Percentiles rank a stretch among this genome's conserved stretches.
Evolutionary conservation across 2,329 filamentous ascomycete genomes (phyloP).

Genomic region (Tolypocladium tropicale): DNA sequence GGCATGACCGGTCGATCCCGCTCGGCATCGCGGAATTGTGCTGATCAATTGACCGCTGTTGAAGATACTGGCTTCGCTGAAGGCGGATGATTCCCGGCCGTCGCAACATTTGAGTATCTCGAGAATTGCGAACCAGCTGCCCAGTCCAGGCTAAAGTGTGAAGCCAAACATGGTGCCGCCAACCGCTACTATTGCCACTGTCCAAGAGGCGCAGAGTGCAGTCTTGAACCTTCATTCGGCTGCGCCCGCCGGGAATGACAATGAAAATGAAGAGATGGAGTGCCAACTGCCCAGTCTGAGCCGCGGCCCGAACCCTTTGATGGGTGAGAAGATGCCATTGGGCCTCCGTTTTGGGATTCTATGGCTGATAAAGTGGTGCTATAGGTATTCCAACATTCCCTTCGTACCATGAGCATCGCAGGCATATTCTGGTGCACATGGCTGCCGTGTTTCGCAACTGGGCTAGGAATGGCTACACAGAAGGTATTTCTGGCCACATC

Average conservation of each 20-base stretch:
- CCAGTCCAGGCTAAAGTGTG: background rate
- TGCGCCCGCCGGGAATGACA: background rate
- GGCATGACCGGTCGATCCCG: background rate
- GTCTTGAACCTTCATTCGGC: constrained; percentile 3
- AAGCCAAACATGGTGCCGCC: constrained; percentile 5
- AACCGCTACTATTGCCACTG: constrained; percentile 3
- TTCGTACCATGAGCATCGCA: constrained; percentile 35
- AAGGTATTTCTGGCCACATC: constrained; percentile 43
- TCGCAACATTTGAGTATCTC: background rate
- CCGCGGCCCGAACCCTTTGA: constrained; percentile 13
- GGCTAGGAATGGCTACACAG: constrained; percentile 18
- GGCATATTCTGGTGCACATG: constrained; percentile 57
- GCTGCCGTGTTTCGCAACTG: constrained; percentile 41
- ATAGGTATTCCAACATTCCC: constrained; percentile 32
- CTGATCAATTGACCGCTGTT: background rate
- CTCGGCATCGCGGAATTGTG: background rate
- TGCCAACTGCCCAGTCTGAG: constrained; percentile 9
- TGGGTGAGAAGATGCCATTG: constrained; percentile 5
- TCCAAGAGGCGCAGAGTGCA: background rate
- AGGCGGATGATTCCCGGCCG: background rate
- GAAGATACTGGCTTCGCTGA: background rate
- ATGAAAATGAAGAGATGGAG: constrained; percentile 7
- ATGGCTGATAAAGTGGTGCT: background rate
- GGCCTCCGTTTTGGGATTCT: background rate
- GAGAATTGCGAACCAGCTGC: background rate